These are phyloP conservation scores for Tilletia caries DNA, from an alignment of 1,284 basidiomycete species.

Conservation along the genomic window DNA sequence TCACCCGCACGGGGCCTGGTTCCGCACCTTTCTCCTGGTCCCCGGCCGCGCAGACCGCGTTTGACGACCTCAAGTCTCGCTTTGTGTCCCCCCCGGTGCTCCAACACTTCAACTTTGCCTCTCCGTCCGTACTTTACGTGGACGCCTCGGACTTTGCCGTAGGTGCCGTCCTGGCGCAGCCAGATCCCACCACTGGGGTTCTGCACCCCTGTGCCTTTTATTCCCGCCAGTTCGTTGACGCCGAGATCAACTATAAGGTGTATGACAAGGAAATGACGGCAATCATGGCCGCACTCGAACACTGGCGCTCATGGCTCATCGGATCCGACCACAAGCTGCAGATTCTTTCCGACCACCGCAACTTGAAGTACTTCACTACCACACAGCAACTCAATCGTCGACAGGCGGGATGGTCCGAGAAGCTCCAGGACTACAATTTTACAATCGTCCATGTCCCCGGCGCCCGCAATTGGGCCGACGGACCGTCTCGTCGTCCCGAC, in stretches of 20 bases:
- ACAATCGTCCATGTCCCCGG: not conserved
- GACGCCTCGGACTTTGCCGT: constrained; percentile 15
- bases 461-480: not conserved
- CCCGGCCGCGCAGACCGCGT: not conserved
- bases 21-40: constrained; percentile 3
- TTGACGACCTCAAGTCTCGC: constrained; percentile 14
- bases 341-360: not conserved
- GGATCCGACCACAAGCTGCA: not conserved
- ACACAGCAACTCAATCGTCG: not conserved
- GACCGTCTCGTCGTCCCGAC: not conserved
- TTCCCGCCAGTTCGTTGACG: constrained; percentile 28
- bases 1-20: not conserved
- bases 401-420: not conserved
- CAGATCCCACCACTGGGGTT: not conserved
- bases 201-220: constrained; percentile 1
- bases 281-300: constrained; percentile 31
- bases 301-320: constrained; percentile 31
- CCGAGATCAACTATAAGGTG: constrained; percentile 59
- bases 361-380: not conserved
- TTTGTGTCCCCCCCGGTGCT: constrained; percentile 15
- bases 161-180: constrained; percentile 16
- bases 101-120: not conserved
- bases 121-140: constrained; percentile 1
- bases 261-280: constrained; percentile 59
- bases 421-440: not conserved